Conservation (phyloP, 352 stramenopile genomes). For the Pythium periplocum region DNA sequence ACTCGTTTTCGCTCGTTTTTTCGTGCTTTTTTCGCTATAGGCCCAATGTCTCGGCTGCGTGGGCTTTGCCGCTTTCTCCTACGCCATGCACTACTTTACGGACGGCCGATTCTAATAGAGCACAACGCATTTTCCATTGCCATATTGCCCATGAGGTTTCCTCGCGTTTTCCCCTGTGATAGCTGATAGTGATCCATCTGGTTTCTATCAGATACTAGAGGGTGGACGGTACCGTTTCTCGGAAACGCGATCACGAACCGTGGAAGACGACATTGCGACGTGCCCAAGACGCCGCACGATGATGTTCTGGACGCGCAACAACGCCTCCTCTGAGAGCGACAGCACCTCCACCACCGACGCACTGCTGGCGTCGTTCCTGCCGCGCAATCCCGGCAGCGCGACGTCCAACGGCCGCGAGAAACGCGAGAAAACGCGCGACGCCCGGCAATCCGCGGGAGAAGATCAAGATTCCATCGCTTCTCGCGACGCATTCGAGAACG, state of each 20-base stretch:
- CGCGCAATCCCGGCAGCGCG: neutral
- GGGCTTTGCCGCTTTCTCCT: slow-evolving; percentile 90
- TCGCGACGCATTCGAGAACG: neutral
- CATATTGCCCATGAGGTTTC: neutral
- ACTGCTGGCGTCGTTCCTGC: neutral
- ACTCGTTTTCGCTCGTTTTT: no score
- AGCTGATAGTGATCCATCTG: no score
- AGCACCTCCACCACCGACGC: neutral
- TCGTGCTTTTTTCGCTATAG: slow-evolving; percentile 1
- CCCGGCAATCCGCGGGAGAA: neutral
- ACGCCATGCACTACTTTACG: slow-evolving; percentile 87
- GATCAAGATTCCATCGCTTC: neutral
- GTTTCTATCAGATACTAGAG: no score
- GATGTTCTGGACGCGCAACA: slow-evolving; percentile 5
- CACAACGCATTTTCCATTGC: neutral
- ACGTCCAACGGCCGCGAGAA: neutral
- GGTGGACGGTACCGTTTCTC: no score
- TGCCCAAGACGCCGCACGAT: neutral
- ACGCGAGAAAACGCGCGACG: neutral
- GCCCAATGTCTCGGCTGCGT: slow-evolving; percentile 92
- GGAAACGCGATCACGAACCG: no score
- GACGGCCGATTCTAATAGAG: slow-evolving; percentile 53
- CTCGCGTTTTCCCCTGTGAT: no score
- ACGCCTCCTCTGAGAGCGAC: neutral
- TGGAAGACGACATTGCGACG: no score